These are phyloP conservation scores for Lasiodiplodia theobromae DNA, from an alignment of 2,329 filamentous ascomycete genomes.

Conservation along the genomic window DNA sequence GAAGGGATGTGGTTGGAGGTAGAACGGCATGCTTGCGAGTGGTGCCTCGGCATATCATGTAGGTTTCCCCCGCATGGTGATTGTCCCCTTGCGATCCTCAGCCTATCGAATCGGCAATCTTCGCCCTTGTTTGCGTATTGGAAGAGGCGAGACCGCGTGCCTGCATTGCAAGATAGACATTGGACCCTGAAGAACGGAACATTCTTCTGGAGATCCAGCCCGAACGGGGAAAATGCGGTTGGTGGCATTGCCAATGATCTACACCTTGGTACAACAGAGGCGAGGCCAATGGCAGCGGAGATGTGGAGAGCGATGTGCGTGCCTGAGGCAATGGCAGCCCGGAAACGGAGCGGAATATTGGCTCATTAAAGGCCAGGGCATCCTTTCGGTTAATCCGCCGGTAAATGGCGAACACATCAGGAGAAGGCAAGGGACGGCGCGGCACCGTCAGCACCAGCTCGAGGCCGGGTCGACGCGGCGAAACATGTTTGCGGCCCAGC, in stretches of 20 bases:
- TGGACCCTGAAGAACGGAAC: conserved; percentile 20
- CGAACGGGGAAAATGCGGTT: neutral
- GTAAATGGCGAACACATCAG: conserved; percentile 18
- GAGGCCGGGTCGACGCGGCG: conserved; percentile 9
- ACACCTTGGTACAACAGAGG: neutral
- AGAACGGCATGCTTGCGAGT: neutral
- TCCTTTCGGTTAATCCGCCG: conserved; percentile 21
- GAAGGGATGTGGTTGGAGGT: neutral
- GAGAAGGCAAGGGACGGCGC: conserved; percentile 18
- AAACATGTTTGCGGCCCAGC: conserved; percentile 22
- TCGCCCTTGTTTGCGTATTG: conserved; percentile 6
- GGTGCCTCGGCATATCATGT: neutral
- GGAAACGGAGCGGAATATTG: conserved; percentile 17
- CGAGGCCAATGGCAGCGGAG: neutral
- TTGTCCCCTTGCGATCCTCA: conserved; percentile 3
- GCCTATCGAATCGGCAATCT: conserved; percentile 10
- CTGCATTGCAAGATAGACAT: conserved; percentile 23
- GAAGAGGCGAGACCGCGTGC: conserved; percentile 11
- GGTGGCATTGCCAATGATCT: conserved; percentile 13
- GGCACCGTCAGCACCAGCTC: neutral
- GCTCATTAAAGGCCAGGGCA: conserved; percentile 26
- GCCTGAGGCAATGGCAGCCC: conserved; percentile 14
- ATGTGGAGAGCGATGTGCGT: conserved; percentile 2
- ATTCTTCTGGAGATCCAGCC: neutral
- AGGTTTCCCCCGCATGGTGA: neutral